Base-by-base conservation (phyloP, 345 rosid species). In the Dipteronia sinensis region DNA sequence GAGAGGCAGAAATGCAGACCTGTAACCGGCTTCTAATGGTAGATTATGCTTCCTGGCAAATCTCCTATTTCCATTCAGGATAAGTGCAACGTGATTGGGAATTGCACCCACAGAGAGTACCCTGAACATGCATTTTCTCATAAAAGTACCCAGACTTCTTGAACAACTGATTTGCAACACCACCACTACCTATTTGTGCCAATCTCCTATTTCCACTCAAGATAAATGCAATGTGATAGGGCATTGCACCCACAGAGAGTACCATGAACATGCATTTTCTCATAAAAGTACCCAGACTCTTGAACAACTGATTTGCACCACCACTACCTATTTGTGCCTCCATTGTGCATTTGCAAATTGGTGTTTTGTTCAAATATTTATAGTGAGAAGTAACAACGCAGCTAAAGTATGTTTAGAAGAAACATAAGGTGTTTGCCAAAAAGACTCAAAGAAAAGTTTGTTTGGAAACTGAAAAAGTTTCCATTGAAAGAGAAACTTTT, bases 61-160 rank as follows among this genome's bases (percentile, higher is more conserved):
- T 72, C 89, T 81, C 27, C 87, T 76, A 69, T 89, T 89, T 22
- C 95, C 95, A 73, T 89, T 93, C 95, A 91, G 87, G 83, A 89
- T 90, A 83, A 93, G 85, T 51, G 94, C 95, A 20, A 88, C 40
- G 74, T 93, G 97, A 46, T 13, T 75, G 25, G 94, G 93, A 44
- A 88, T 72, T 27, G 89, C 85, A 67, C 94, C 97, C 67, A 79
- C 62, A 0, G 86, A 87, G n/a, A 91, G 77, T 42, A 86, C 71
- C 19, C 82, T 74, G 65, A 88, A 87, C 64, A 89, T 44, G 77
- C 80, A 87, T 80, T 77, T 87, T 67, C 89, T 87, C 25, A 85
- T 29, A 68, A 85, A 70, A 72, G 67, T 63, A 53, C 72, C 65
- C 68, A 88, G 22, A 61, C 38, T n/a, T 53, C 69, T 63, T 72